A percentile compares a stretch with the other conserved stretches of the same genome.
Evolutionary conservation across 2,329 filamentous ascomycete species (phyloP).

Genomic region (Delphinella strobiligena): DNA sequence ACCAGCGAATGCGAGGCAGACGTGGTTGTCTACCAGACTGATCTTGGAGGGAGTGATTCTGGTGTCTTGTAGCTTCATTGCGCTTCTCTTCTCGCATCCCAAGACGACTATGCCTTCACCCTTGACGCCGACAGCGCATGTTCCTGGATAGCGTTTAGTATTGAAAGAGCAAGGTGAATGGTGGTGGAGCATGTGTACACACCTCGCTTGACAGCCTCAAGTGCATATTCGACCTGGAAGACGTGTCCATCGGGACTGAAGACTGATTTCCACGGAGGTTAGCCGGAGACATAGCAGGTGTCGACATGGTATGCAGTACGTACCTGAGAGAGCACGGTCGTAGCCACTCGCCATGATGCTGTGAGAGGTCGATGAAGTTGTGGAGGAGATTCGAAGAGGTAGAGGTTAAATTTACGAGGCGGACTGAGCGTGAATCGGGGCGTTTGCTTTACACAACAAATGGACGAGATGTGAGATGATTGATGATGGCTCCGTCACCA

Average conservation of each 20-base stretch:
- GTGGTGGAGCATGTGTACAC: conserved; percentile 14
- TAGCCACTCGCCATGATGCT: conserved; percentile 78
- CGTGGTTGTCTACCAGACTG: conserved; percentile 87
- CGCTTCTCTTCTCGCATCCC: conserved; percentile 96
- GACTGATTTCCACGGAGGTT: conserved; percentile 44
- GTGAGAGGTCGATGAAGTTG: not conserved
- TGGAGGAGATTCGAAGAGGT: too few relatives aligned
- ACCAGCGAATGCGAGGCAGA: conserved; percentile 92
- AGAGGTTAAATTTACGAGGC: too few relatives aligned
- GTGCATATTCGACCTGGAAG: conserved; percentile 98
- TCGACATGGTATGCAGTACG: conserved; percentile 6
- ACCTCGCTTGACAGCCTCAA: conserved; percentile 98
- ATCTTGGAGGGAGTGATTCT: conserved; percentile 99
- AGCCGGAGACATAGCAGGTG: conserved; percentile 1
- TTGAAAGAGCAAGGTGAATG: not conserved
- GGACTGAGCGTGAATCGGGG: too few relatives aligned
- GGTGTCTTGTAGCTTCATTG: conserved; percentile 99
- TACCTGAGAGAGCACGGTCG: conserved; percentile 57
- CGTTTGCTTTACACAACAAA: too few relatives aligned
- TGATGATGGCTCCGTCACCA: too few relatives aligned
- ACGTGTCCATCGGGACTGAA: conserved; percentile 99
- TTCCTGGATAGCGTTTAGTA: conserved; percentile 45
- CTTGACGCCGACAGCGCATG: conserved; percentile 96
- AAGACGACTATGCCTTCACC: conserved; percentile 88
- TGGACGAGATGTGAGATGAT: too few relatives aligned